A percentile compares a stretch with the other conserved stretches of the same genome.
Conservation (phyloP, 768 basidiomycete genomes). For the Calvatia gigantea region DNA sequence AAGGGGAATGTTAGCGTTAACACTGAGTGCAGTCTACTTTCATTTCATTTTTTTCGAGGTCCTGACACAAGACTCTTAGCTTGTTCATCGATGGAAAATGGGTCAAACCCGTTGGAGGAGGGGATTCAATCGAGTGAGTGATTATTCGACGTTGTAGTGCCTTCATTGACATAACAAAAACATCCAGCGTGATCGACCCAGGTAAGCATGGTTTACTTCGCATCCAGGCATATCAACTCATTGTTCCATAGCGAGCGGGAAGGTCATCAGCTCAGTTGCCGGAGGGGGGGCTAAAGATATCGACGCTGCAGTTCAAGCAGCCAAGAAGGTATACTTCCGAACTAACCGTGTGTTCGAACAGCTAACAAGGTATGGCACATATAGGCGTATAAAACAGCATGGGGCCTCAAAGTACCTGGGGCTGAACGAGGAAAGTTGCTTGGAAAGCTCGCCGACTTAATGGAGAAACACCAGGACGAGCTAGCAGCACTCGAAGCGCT, state of each 20-base stretch:
- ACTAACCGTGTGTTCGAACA: neutral
- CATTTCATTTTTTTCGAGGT: constrained; percentile 10
- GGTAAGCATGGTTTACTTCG: constrained; percentile 21
- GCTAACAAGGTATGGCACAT: too few relatives aligned
- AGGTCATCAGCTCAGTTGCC: constrained; percentile 52
- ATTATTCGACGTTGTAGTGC: neutral
- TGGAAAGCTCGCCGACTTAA: constrained; percentile 57
- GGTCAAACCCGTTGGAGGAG: constrained; percentile 44
- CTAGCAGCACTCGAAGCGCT: constrained; percentile 73
- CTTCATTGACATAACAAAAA: neutral
- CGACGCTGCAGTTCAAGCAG: constrained; percentile 69
- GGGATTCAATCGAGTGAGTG: constrained; percentile 67
- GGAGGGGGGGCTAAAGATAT: constrained; percentile 69
- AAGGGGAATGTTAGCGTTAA: constrained; percentile 19
- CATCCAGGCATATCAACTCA: neutral
- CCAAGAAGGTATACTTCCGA: constrained; percentile 44
- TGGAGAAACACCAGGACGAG: constrained; percentile 59
- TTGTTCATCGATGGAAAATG: constrained; percentile 73
- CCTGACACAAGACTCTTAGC: constrained; percentile 25
- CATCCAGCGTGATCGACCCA: constrained; percentile 54
- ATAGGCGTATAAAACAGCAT: constrained; percentile 47
- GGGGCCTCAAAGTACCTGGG: constrained; percentile 65
- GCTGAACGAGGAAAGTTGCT: constrained; percentile 51
- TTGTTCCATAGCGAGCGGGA: constrained; percentile 52
- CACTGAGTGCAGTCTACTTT: constrained; percentile 17